These are phyloP conservation scores for Wallemia mellicola DNA, from an alignment of 1,284 basidiomycete species.

Conservation along the genomic window DNA sequence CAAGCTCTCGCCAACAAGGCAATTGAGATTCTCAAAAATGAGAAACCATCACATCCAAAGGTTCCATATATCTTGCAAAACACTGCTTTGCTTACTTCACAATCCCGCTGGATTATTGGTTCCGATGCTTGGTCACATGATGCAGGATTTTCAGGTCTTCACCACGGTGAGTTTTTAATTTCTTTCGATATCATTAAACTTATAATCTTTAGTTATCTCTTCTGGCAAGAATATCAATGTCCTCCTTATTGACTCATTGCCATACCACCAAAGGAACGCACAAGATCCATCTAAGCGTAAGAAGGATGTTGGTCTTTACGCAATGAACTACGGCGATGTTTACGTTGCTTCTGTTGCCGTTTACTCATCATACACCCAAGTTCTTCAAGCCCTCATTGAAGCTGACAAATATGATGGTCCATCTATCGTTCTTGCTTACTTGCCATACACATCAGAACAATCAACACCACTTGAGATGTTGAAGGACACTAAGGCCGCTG, in stretches of 20 bases:
- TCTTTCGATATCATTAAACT: neutral
- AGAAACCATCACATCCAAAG: conserved; percentile 15
- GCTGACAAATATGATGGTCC: conserved; percentile 75
- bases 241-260: conserved; percentile 74
- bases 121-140: conserved; percentile 96
- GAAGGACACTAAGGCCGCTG: conserved; percentile 87
- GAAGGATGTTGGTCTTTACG: conserved; percentile 82
- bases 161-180: conserved; percentile 27
- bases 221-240: conserved; percentile 79
- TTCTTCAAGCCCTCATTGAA: conserved; percentile 69
- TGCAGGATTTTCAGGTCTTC: conserved; percentile 78
- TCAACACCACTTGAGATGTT: conserved; percentile 54
- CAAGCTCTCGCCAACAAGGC: conserved; percentile 30
- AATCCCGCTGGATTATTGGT: conserved; percentile 80
- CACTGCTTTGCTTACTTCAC: conserved; percentile 29
- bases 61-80: conserved; percentile 29
- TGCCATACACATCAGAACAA: conserved; percentile 54
- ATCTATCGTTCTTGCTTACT: conserved; percentile 72
- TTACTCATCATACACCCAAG: conserved; percentile 82
- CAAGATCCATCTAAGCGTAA: conserved; percentile 44
- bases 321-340: conserved; percentile 92
- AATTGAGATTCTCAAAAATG: conserved; percentile 23
- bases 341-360: conserved; percentile 88
- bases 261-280: conserved; percentile 45
- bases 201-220: conserved; percentile 25